Evolutionary conservation across 257 asterid genomes (phyloP), one percentile per base, ranked within the genome.

Genomic region (Pogostemon cablin): DNA sequence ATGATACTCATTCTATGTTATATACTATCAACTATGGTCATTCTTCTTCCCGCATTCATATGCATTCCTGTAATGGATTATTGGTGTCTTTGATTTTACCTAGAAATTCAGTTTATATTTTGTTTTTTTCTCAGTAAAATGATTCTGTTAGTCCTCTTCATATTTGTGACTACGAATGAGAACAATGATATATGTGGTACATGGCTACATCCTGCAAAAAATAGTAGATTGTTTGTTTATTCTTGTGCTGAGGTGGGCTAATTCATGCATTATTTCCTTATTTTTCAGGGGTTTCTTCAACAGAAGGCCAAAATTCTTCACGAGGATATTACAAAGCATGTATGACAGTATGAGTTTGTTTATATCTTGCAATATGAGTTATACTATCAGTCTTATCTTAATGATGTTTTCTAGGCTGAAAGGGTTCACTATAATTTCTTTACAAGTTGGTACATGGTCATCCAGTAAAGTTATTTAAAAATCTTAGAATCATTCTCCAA

Each of bases 251-350:
- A 67, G 65, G 44, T 67, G 69, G 66, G 17, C 62, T 50, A 58
- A 63, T 2, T 9, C 40, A 38, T 15, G 4, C 50, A 55, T 67
- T 62, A 55, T 49, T 63, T 3, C 72, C 74, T 69, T 59, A 9
- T 69, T 81, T 74, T 73, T 38, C 92, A 93, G 98, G 95, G 63
- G 71, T 87, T 84, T 75, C 82, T 93, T 73, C 86, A 90, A 79
- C 67, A 81, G 87, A 90, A 86, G 79, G 96, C 90, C 61, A 84
- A 82, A 58, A 68, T 72, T 76, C 85, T 93, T 75, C 98, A 90
- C 57, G 80, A 73, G 86, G 96, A 90, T 79, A 75, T 90, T 55
- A 88, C 87, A 46, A 86, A 80, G 62, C 84, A 87, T 86, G 98
- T 93, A 84, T 15, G 85, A 59, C 35, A 56, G 7, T 41, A 41